phyloP scores from a whole-genome alignment of 495 filamentous ascomycete species.

The Neurospora sp. region DNA sequence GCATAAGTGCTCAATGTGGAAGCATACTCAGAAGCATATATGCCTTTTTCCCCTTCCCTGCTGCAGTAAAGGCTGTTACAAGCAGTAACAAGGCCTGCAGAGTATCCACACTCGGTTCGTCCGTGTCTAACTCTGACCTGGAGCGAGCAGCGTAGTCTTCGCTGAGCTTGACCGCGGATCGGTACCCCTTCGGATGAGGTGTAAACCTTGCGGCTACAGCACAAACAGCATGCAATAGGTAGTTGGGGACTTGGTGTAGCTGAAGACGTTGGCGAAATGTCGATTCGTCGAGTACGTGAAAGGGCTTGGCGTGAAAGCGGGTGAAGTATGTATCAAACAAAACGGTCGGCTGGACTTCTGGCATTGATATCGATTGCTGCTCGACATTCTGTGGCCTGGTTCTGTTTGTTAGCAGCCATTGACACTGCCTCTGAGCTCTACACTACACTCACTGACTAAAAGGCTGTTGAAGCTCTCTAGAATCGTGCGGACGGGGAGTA shows the following conservation, averaged over 20 bases:
- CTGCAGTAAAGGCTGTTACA: slow-evolving; percentile 60
- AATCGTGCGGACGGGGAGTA: not conserved
- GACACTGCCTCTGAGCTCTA: not conserved
- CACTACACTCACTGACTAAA: not conserved
- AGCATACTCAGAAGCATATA: slow-evolving; percentile 72
- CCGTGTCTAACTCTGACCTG: slow-evolving; percentile 59
- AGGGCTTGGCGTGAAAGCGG: slow-evolving; percentile 68
- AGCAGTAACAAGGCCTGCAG: slow-evolving; percentile 70
- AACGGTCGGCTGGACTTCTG: slow-evolving; percentile 40
- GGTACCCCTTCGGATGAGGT: slow-evolving; percentile 47
- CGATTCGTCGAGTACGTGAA: slow-evolving; percentile 65
- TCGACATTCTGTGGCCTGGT: not conserved
- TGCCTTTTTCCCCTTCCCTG: slow-evolving; percentile 71
- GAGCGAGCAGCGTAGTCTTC: slow-evolving; percentile 60
- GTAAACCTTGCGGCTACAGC: slow-evolving; percentile 63
- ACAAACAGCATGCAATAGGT: slow-evolving; percentile 60
- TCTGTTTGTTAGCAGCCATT: not conserved
- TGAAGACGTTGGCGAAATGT: slow-evolving; percentile 56
- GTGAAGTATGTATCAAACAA: slow-evolving; percentile 69
- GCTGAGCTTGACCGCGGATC: slow-evolving; percentile 47
- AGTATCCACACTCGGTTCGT: slow-evolving; percentile 67
- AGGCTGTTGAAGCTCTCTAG: not conserved
- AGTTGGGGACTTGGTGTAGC: slow-evolving; percentile 51
- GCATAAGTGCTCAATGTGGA: not conserved
- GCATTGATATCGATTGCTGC: not conserved